Evolutionary conservation across 371 early-diverging fungal species (phyloP), one percentile per base, ranked within the genome.

Genomic region (Haplosporangium sp.): DNA sequence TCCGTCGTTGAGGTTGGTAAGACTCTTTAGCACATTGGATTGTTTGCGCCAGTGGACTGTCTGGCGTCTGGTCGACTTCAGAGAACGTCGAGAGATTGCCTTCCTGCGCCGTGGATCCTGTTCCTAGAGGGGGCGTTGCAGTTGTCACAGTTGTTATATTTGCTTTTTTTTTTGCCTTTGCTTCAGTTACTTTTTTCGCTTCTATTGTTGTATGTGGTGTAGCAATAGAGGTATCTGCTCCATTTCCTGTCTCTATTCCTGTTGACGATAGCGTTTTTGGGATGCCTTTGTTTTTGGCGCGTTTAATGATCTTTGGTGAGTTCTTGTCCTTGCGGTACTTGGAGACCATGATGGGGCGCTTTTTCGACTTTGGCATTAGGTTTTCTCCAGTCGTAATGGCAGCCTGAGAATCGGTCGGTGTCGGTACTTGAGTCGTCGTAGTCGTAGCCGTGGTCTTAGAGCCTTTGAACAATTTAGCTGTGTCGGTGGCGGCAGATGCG

Each of bases 271-370:
- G 38, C 41, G 23, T 14, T 42, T 12, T 46, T 43, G 48, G 7
- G 37, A 20, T 47, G 21, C 23, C 20, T 12, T 45, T 23, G 47
- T 43, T 62, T 14, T 57, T 62, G 18, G 41, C 56, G 12, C 63
- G 55, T 23, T 62, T 58, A 46, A 61, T 62, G 14, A 52, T 38
- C 13, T 69, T 69, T 4, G 69, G 21, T 0, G 63, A 37, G 16
- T 63, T 48, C 38, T 52, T 41, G 50, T 69, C 69, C 40, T 63
- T 46, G 6, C 69, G 55, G 29, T 62, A 69, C 47, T 69, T 69
- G 21, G 69, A 69, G 2, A 69, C 16, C 29, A n/a, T n/a, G n/a
- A n/a, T n/a, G n/a, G n/a, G n/a, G n/a, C n/a, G n/a, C n/a, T n/a
- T n/a, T n/a, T n/a, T n/a, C n/a, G n/a, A n/a, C n/a, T n/a, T n/a